These are phyloP conservation scores for Trypanosoma caninum DNA, from an alignment of 208 protist genomes.

Conservation along the genomic window DNA sequence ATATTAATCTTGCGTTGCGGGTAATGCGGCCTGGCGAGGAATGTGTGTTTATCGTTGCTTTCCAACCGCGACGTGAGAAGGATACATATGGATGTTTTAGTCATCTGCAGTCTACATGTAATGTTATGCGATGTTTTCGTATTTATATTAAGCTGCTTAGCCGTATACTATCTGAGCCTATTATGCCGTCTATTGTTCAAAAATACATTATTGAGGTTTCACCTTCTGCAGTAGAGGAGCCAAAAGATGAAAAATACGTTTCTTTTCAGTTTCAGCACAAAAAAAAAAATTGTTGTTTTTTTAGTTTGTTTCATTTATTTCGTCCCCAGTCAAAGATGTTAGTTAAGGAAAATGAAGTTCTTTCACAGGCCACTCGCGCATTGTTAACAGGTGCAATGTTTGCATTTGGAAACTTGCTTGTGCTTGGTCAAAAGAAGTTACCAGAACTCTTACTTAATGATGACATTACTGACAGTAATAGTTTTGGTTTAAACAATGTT, in stretches of 20 bases:
- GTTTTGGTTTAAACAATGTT: no score
- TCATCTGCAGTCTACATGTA: neutral
- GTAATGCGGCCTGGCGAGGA: constrained; percentile 12
- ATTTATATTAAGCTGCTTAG: constrained; percentile 7
- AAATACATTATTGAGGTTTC: constrained; percentile 7
- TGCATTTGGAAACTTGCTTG: no score
- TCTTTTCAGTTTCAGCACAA: neutral
- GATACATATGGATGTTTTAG: no score
- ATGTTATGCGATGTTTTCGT: neutral
- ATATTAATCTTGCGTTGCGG: constrained; percentile 18
- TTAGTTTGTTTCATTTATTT: no score
- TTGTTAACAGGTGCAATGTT: no score
- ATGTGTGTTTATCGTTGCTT: constrained; percentile 16
- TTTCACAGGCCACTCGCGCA: no score
- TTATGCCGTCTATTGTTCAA: constrained; percentile 1
- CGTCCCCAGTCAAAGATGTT: no score
- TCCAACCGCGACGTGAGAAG: no score
- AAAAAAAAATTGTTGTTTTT: neutral
- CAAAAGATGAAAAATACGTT: neutral
- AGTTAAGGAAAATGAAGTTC: no score
- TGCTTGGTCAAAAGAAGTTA: no score
- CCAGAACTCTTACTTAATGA: no score
- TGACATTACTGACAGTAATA: no score
- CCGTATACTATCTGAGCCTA: neutral
- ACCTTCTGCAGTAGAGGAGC: neutral